A percentile compares a stretch with the other conserved stretches of the same genome.
These are phyloP conservation scores for Debaryomyces tyrocola DNA, from an alignment of 805 yeast species.

Conservation along the genomic window DNA sequence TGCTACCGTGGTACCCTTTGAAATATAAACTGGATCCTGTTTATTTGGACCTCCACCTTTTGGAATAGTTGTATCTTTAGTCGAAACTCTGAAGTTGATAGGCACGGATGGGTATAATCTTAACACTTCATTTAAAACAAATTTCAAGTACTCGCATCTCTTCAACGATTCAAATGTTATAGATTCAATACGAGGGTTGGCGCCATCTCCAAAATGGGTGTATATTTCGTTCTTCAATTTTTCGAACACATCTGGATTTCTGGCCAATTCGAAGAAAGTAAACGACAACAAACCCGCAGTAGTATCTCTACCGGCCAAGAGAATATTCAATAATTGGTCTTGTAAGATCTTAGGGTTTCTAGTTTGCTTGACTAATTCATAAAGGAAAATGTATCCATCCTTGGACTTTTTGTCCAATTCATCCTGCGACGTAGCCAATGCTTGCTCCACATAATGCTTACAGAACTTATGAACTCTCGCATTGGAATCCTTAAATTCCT, in stretches of 20 bases:
- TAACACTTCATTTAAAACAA: slow-evolving; percentile 28
- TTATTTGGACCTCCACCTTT: slow-evolving; percentile 38
- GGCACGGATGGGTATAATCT: slow-evolving; percentile 38
- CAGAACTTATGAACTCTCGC: slow-evolving; percentile 32
- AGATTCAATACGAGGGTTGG: slow-evolving; percentile 17
- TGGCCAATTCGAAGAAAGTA: slow-evolving; percentile 29
- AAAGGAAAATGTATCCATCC: slow-evolving; percentile 35
- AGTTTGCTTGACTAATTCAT: slow-evolving; percentile 39
- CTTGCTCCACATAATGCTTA: slow-evolving; percentile 28
- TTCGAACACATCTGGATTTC: slow-evolving; percentile 28
- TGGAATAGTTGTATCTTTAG: slow-evolving; percentile 32
- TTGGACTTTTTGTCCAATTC: slow-evolving; percentile 29
- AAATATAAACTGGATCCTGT: slow-evolving; percentile 38
- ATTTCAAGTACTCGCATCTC: slow-evolving; percentile 32
- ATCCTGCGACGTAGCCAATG: slow-evolving; percentile 24
- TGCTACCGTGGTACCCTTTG: slow-evolving; percentile 44
- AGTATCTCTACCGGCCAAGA: slow-evolving; percentile 40
- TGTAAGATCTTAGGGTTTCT: slow-evolving; percentile 34
- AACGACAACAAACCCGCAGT: slow-evolving; percentile 34
- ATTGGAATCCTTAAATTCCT: slow-evolving; percentile 33
- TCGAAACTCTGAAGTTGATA: slow-evolving; percentile 30
- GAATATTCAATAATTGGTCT: slow-evolving; percentile 39
- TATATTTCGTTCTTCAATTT: slow-evolving; percentile 28
- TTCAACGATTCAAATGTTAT: slow-evolving; percentile 35
- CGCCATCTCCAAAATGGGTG: slow-evolving; percentile 24